Evolutionary conservation across 2,329 filamentous ascomycete genomes (phyloP), one percentile per base, ranked within the genome.

Genomic region (Diaporthe capsici): DNA sequence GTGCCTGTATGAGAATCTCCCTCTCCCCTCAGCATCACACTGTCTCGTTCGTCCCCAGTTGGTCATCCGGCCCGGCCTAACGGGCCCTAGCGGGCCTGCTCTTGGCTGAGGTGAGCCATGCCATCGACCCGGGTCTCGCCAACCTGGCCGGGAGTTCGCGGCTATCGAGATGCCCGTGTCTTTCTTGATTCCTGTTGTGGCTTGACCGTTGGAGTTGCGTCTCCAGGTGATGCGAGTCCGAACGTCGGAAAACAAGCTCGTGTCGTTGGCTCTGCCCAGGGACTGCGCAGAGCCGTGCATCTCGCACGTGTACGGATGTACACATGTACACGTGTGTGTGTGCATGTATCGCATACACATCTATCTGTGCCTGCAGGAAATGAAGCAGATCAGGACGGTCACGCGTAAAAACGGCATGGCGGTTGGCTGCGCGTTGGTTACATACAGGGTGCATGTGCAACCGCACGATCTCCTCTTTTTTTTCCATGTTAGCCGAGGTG

Each of bases 81-180:
- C 57, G 55, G 51, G 55, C 70, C 42, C 37, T 61, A 72, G 70
- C 57, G 57, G 71, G 57, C 57, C 42, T 63, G 39, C 44, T 28
- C 60, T 72, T 61, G 60, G 57, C 71, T 72, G 71, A 72, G 71
- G 60, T 63, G 71, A 63, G 71, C 71, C 71, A 42, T 44, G 44
- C 15, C 71, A 53, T 28, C 57, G 71, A 42, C 49, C 71, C 71
- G 49, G 71, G 57, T 22, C 57, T 63, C 31, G 57, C 42, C 70
- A 51, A 17, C 15, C 12, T 12, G 47, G 9, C 68, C 68, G 63
- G 44, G 44, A 37, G 63, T 51, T 67, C 63, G 63, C 63, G 63
- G 63, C 44, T 67, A 67, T 12, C 44, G 37, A 67, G 63, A 51
- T 51, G 17, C 17, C 37, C n/a, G 57, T 17, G 25, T 2, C 53